A percentile compares a stretch with the other conserved stretches of the same genome.
phyloP scores from a whole-genome alignment of 2,329 filamentous ascomycete species.

The Neoscytalidium dimidiatum region DNA sequence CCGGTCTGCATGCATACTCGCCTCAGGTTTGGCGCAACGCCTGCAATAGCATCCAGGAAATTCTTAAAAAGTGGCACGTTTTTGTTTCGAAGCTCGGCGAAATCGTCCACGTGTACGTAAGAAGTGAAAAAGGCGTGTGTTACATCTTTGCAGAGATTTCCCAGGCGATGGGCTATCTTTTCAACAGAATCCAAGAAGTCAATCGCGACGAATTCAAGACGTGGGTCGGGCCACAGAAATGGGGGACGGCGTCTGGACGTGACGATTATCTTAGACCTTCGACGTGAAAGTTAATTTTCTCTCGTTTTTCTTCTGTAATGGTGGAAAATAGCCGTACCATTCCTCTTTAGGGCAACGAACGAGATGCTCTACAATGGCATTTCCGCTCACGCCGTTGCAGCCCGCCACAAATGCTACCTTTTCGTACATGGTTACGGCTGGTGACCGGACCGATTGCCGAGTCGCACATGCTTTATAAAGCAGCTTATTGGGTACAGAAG shows the following conservation, averaged over 20 bases:
- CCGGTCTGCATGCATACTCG: constrained; percentile 26
- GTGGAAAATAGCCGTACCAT: neutral
- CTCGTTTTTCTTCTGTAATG: neutral
- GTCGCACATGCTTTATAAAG: neutral
- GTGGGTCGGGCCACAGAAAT: constrained; percentile 28
- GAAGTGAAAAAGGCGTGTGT: constrained; percentile 39
- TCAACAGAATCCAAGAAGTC: constrained; percentile 30
- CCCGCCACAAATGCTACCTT: neutral
- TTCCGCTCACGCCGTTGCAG: neutral
- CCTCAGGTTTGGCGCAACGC: constrained; percentile 27
- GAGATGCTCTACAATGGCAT: neutral
- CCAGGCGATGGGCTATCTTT: constrained; percentile 19
- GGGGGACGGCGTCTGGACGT: constrained; percentile 30
- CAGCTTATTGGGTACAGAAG: neutral
- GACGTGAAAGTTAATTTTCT: neutral
- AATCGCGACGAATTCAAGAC: constrained; percentile 35
- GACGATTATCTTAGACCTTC: constrained; percentile 30
- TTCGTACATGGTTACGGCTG: neutral
- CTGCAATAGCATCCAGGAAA: constrained; percentile 32
- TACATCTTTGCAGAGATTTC: constrained; percentile 27
- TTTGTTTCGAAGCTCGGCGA: constrained; percentile 26
- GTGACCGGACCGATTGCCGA: neutral
- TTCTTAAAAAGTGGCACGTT: constrained; percentile 37
- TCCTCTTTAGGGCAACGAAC: neutral
- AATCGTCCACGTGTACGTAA: constrained; percentile 36